A percentile compares a stretch with the other conserved stretches of the same genome.
phyloP scores from a whole-genome alignment of 169 alveolate species.

The Plasmodium ovale region DNA sequence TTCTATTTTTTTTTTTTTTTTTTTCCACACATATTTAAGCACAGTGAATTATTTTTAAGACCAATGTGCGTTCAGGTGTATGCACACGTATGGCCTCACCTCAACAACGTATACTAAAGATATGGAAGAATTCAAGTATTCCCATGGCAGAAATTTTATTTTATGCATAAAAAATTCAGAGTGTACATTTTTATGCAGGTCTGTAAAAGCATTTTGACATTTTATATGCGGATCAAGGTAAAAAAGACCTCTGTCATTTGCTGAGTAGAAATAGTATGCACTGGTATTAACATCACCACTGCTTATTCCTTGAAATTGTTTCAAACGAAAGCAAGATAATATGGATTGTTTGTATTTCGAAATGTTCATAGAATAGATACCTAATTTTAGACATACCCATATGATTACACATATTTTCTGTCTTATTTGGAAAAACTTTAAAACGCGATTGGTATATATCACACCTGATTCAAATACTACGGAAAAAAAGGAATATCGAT shows the following conservation, averaged over 20 bases:
- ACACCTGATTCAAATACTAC: constrained; percentile 68
- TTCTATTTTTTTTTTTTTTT: too few species aligned
- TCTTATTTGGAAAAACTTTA: constrained; percentile 65
- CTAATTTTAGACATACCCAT: constrained; percentile 73
- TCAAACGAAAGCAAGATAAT: constrained; percentile 66
- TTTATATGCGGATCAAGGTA: constrained; percentile 81
- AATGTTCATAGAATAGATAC: constrained; percentile 36
- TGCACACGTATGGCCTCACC: neutral
- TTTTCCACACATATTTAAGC: neutral
- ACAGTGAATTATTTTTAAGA: neutral
- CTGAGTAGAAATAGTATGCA: constrained; percentile 78
- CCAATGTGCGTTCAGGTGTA: neutral
- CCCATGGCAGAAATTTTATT: constrained; percentile 62
- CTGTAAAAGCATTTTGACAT: constrained; percentile 73
- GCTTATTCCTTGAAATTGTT: constrained; percentile 79
- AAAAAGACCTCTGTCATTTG: constrained; percentile 70
- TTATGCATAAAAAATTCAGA: constrained; percentile 47
- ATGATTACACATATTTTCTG: constrained; percentile 44
- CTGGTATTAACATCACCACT: constrained; percentile 77
- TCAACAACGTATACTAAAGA: constrained; percentile 47
- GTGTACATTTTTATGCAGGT: constrained; percentile 13
- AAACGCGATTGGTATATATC: constrained; percentile 47
- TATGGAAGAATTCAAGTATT: constrained; percentile 53
- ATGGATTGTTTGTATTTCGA: constrained; percentile 71
- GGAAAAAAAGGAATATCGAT: constrained; percentile 41